Evolutionary conservation across 352 stramenopile species (phyloP).

Genomic region (Phytophthora sp.): DNA sequence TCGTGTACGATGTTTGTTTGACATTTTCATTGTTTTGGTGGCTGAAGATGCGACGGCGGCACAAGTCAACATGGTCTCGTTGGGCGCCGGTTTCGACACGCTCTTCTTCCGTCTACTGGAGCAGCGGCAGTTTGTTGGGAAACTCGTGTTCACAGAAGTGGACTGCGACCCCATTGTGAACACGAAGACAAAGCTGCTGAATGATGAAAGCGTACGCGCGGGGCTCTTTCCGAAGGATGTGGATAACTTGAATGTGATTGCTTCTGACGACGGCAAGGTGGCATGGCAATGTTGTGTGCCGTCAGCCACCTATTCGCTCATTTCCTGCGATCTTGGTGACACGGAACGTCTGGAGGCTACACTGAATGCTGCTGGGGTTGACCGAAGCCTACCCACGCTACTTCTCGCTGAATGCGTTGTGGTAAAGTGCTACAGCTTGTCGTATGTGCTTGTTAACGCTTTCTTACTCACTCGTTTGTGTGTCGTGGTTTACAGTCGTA

Average conservation of each 20-base stretch:
- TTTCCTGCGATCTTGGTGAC: slow-evolving; percentile 68
- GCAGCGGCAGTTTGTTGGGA: slow-evolving; percentile 22
- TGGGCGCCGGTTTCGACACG: slow-evolving; percentile 78
- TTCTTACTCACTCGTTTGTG: background rate
- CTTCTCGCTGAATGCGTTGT: slow-evolving; percentile 76
- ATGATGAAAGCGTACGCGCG: slow-evolving; percentile 21
- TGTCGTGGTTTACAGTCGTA: slow-evolving; percentile 54
- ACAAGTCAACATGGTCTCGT: slow-evolving; percentile 65
- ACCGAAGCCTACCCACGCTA: slow-evolving; percentile 54
- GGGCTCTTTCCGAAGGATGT: slow-evolving; percentile 36
- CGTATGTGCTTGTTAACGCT: background rate
- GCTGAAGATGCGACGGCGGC: slow-evolving; percentile 22
- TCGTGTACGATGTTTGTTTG: background rate
- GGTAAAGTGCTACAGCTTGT: slow-evolving; percentile 37
- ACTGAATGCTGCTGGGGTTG: slow-evolving; percentile 33
- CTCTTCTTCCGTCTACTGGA: slow-evolving; percentile 70
- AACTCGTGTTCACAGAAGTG: slow-evolving; percentile 56
- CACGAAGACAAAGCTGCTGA: slow-evolving; percentile 55
- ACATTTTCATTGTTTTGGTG: slow-evolving; percentile 4
- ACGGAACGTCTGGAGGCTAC: slow-evolving; percentile 31
- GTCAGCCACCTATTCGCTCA: slow-evolving; percentile 46
- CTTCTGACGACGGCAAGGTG: slow-evolving; percentile 2
- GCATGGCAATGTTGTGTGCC: slow-evolving; percentile 34
- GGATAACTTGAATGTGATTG: slow-evolving; percentile 5
- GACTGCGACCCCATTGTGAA: slow-evolving; percentile 64